phyloP scores from a whole-genome alignment of 2,329 filamentous ascomycete genomes.

The Mycogone perniciosa region DNA sequence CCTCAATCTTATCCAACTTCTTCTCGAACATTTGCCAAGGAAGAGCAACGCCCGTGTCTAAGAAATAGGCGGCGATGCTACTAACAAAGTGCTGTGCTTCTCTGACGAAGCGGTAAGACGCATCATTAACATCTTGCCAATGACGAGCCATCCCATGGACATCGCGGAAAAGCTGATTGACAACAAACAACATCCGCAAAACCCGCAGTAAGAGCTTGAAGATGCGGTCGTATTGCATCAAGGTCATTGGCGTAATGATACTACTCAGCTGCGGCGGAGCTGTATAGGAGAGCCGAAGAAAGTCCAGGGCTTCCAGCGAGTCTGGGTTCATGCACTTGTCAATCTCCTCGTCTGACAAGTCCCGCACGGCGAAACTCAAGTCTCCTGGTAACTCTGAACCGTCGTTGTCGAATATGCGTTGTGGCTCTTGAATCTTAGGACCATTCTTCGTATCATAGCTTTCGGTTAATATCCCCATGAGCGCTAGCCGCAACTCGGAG shows the following conservation, averaged over 20 bases:
- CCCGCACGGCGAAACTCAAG: constrained; percentile 77
- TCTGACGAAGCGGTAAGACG: constrained; percentile 55
- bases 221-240: constrained; percentile 77
- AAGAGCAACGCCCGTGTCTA: constrained; percentile 67
- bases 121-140: constrained; percentile 32
- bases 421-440: constrained; percentile 18
- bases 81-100: constrained; percentile 77
- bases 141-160: constrained; percentile 35
- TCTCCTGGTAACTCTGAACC: constrained; percentile 54
- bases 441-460: constrained; percentile 46
- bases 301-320: constrained; percentile 85
- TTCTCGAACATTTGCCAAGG: constrained; percentile 67
- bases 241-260: constrained; percentile 62
- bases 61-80: constrained; percentile 68
- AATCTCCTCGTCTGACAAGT: constrained; percentile 71
- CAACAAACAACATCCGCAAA: constrained; percentile 70
- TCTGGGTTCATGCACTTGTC: constrained; percentile 76
- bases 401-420: constrained; percentile 23
- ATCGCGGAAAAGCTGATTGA: constrained; percentile 58
- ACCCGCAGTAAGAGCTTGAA: constrained; percentile 76
- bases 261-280: constrained; percentile 63
- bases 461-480: constrained; percentile 80
- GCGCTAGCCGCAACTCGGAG: constrained; percentile 80
- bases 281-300: constrained; percentile 80
- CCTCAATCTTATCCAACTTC: constrained; percentile 59